Evolutionary conservation across 257 asterid species (phyloP), one percentile per base, ranked within the genome.

Genomic region (Coffea canephora): DNA sequence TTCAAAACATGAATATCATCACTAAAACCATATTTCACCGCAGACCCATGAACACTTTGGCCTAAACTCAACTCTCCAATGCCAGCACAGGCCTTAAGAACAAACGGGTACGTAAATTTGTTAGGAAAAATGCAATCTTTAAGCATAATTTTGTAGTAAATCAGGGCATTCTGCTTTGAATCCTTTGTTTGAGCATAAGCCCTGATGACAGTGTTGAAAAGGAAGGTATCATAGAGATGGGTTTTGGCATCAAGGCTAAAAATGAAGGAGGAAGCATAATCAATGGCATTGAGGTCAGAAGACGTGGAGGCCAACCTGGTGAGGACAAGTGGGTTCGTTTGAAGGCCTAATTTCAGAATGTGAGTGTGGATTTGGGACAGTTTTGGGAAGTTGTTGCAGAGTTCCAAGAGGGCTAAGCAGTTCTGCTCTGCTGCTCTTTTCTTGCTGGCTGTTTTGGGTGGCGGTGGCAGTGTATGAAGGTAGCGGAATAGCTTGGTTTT

Each of bases 71-170:
- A 74, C 73, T 87, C 89, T 72, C 87, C 89, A 50, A 90, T 81
- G 55, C 97, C 97, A 52, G 97, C 92, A 78, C 93, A 90, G 21
- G 98, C 98, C 91, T 92, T 92, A 52, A 92, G 88, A 73, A 94
- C 83, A 77, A 92, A 91, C 25, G 98, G 97, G 89, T 82, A 91
- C 19, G 97, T 94, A 82, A 88, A 94, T 71, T 92, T 90, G 78
- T 92, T 92, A 13, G 94, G 95, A 69, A 65, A 68, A 77, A 92
- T 81, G 64, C 87, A 57, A 62, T 83, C 83, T 54, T 59, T 55
- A 0, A 87, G 86, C 98, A 92, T 92, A 61, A 84, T 62, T 34
- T 78, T 78, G 49, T 88, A 92, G 79, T 84, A 82, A 74, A 43
- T 48, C 65, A 91, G 10, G n/a, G 91, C 89, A 66, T 77, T 69